These are phyloP conservation scores for Ceratobasidium sp. DNA, from an alignment of 1,284 basidiomycete species.

Conservation along the genomic window DNA sequence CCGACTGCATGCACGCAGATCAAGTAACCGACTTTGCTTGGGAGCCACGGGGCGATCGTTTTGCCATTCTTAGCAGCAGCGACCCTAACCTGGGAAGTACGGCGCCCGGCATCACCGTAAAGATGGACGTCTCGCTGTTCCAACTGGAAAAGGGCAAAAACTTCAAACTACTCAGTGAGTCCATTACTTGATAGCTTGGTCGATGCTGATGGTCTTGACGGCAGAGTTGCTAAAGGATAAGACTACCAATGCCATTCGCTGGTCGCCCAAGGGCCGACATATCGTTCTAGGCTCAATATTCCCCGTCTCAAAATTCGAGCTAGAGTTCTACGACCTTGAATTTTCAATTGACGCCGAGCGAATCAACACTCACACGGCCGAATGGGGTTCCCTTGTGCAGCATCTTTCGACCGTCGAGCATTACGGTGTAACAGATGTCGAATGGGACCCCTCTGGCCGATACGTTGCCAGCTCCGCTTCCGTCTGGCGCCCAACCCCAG, in stretches of 20 bases:
- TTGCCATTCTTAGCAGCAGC: constrained; percentile 93
- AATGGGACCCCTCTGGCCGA: constrained; percentile 98
- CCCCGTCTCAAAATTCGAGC: constrained; percentile 92
- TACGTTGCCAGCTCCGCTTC: constrained; percentile 94
- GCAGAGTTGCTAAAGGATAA: constrained; percentile 81
- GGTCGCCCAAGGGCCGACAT: constrained; percentile 97
- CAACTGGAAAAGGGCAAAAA: constrained; percentile 93
- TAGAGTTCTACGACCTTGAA: constrained; percentile 99
- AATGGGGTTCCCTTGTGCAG: constrained; percentile 89
- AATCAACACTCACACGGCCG: constrained; percentile 63
- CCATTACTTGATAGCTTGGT: constrained; percentile 32
- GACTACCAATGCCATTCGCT: constrained; percentile 94
- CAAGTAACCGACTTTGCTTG: constrained; percentile 97
- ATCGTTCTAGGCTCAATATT: constrained; percentile 96
- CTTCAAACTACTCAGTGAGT: constrained; percentile 86
- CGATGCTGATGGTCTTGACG: constrained; percentile 44
- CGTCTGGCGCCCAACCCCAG: constrained; percentile 93
- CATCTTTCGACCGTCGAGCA: constrained; percentile 91
- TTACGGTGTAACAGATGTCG: constrained; percentile 97
- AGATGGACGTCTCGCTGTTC: constrained; percentile 97
- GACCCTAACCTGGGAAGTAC: constrained; percentile 93
- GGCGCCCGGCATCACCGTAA: constrained; percentile 89
- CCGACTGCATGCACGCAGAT: constrained; percentile 58
- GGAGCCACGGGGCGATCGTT: constrained; percentile 97
- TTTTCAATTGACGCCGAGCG: constrained; percentile 72